Evolutionary conservation across 2,329 filamentous ascomycete species (phyloP).

Genomic region (Fusarium oxysporum): DNA sequence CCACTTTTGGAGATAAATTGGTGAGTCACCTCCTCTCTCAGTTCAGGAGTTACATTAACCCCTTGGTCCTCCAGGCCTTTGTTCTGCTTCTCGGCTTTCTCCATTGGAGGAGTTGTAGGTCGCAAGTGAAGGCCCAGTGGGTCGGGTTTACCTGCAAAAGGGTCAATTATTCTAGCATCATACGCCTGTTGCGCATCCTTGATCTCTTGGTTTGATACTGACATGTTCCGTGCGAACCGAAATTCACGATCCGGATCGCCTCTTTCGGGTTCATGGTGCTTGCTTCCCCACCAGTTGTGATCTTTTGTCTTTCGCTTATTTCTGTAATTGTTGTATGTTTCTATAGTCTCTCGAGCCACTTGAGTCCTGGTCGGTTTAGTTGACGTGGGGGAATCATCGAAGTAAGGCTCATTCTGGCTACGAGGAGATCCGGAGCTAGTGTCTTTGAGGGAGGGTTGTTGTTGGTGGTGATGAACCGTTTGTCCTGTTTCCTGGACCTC

Average conservation of each 20-base stretch:
- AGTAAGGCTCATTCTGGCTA: neutral
- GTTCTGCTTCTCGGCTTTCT: constrained; percentile 17
- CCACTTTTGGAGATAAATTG: constrained; percentile 18
- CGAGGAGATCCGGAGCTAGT: neutral
- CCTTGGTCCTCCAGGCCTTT: constrained; percentile 12
- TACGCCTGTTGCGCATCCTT: neutral
- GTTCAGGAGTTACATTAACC: neutral
- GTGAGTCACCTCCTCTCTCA: constrained; percentile 18
- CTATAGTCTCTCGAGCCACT: neutral
- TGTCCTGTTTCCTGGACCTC: neutral
- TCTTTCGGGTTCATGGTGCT: neutral
- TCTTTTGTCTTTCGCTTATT: neutral
- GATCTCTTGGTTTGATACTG: constrained; percentile 11
- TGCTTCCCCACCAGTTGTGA: constrained; percentile 13
- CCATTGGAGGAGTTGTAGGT: constrained; percentile 25
- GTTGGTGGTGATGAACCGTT: neutral
- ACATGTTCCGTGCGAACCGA: constrained; percentile 10
- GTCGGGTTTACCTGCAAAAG: neutral
- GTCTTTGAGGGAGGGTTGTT: neutral
- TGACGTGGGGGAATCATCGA: neutral
- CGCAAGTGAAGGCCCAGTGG: constrained; percentile 22
- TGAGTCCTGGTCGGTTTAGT: neutral
- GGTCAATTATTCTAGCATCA: neutral
- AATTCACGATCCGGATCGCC: constrained; percentile 24
- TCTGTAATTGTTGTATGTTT: neutral